These are phyloP conservation scores for Rhododendron kiyosumense DNA, from an alignment of 148 eudicot species.

Conservation along the genomic window DNA sequence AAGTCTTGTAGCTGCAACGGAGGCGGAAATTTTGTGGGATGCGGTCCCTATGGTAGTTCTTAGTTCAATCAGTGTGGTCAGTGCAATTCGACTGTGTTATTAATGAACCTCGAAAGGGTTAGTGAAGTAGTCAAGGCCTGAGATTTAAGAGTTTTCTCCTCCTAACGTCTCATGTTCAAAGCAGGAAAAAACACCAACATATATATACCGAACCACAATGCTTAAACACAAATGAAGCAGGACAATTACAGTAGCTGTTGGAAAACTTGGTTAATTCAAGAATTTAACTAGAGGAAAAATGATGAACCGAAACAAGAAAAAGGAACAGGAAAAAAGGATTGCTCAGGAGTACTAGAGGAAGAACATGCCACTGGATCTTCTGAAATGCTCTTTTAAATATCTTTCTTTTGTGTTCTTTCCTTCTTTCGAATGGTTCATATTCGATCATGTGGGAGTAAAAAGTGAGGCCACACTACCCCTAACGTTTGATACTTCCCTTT, in stretches of 20 bases:
- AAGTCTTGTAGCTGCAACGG: neutral
- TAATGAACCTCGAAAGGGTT: neutral
- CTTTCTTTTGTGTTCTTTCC: too few relatives aligned
- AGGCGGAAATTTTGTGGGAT: neutral
- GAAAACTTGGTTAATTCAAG: too few relatives aligned
- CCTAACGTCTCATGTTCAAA: neutral
- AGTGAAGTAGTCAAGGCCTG: too few relatives aligned
- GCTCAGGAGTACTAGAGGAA: neutral
- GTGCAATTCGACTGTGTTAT: neutral
- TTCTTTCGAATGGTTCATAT: neutral
- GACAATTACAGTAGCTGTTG: neutral
- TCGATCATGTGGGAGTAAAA: neutral
- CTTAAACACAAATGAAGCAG: neutral
- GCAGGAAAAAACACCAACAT: neutral
- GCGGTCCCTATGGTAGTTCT: neutral
- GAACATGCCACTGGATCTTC: slow-evolving; percentile 13
- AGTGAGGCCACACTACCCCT: neutral
- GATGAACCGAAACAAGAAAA: neutral
- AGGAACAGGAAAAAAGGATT: neutral
- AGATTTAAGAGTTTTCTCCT: neutral
- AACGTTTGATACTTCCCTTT: neutral
- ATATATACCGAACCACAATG: neutral
- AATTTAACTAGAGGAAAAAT: too few relatives aligned
- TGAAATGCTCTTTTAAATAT: neutral
- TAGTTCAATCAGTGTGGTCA: neutral